A percentile compares a stretch with the other conserved stretches of the same genome.
These are phyloP conservation scores for Trametes elegans DNA, from an alignment of 768 basidiomycete species.

Conservation along the genomic window DNA sequence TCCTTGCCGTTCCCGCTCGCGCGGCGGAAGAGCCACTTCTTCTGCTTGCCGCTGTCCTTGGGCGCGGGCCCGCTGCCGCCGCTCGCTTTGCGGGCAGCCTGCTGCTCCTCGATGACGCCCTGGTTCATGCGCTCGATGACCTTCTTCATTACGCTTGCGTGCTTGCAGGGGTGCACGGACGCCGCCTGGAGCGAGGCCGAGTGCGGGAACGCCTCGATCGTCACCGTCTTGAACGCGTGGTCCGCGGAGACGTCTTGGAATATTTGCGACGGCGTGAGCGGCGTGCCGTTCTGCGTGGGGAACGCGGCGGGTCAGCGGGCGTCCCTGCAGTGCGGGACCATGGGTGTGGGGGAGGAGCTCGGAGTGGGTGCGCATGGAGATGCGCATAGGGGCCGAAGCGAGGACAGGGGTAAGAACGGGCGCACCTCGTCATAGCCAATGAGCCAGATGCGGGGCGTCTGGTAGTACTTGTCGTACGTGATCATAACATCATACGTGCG, in stretches of 20 bases:
- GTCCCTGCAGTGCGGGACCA: conserved; percentile 8
- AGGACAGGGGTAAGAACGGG: conserved; percentile 9
- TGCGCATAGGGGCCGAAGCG: not conserved
- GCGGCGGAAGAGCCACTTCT: conserved; percentile 84
- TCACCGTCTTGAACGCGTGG: conserved; percentile 97
- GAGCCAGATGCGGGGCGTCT: conserved; percentile 97
- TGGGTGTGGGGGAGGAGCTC: not conserved
- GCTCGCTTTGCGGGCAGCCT: conserved; percentile 56
- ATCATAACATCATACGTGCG: conserved; percentile 99
- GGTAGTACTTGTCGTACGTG: conserved; percentile 99
- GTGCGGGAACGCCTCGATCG: conserved; percentile 98
- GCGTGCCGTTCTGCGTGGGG: conserved; percentile 71
- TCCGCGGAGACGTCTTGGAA: conserved; percentile 98
- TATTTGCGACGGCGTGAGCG: conserved; percentile 85
- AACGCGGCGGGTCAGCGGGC: not conserved
- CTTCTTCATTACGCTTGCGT: conserved; percentile 99
- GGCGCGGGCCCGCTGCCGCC: conserved; percentile 27
- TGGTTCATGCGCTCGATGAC: conserved; percentile 98
- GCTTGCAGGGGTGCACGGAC: conserved; percentile 97
- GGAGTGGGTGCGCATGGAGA: not conserved
- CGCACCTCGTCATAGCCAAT: conserved; percentile 95
- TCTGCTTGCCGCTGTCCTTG: conserved; percentile 53
- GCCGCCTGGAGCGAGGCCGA: conserved; percentile 81
- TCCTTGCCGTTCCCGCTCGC: conserved; percentile 58
- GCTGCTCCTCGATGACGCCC: conserved; percentile 79